These are phyloP conservation scores for Nepenthes mirabilis DNA, from an alignment of 148 eudicot genomes.

Conservation along the genomic window DNA sequence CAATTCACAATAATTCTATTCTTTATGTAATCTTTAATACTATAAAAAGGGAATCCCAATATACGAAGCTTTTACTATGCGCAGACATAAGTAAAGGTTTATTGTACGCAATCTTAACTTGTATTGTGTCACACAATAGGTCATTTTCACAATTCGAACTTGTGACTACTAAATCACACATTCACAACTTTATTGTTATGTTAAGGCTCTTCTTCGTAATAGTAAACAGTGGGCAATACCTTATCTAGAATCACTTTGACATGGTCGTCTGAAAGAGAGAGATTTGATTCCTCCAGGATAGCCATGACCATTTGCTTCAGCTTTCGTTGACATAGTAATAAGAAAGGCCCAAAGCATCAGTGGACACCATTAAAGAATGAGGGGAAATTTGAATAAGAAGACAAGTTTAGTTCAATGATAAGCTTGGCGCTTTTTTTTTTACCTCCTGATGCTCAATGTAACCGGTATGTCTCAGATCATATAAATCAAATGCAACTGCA, in stretches of 20 bases:
- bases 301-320: conserved; percentile 18
- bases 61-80: too few relatives aligned
- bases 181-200: too few relatives aligned
- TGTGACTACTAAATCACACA: too few relatives aligned
- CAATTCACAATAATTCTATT: too few relatives aligned
- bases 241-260: conserved; percentile 16
- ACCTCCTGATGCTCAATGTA: conserved; percentile 35
- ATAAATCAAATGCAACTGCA: conserved; percentile 32
- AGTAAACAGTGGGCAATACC: neutral
- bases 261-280: conserved; percentile 8
- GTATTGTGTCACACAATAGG: too few relatives aligned
- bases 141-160: too few relatives aligned
- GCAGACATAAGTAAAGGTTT: too few relatives aligned
- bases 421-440: neutral
- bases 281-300: conserved; percentile 3
- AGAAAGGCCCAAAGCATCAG: neutral
- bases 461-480: conserved; percentile 22
- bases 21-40: too few relatives aligned
- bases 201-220: too few relatives aligned
- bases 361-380: neutral
- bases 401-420: too few relatives aligned
- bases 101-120: too few relatives aligned
- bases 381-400: neutral
- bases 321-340: neutral
- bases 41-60: too few relatives aligned